Evolutionary conservation across 108 stramenopile species (phyloP).

Genomic region (Discostella pseudostelligera): DNA sequence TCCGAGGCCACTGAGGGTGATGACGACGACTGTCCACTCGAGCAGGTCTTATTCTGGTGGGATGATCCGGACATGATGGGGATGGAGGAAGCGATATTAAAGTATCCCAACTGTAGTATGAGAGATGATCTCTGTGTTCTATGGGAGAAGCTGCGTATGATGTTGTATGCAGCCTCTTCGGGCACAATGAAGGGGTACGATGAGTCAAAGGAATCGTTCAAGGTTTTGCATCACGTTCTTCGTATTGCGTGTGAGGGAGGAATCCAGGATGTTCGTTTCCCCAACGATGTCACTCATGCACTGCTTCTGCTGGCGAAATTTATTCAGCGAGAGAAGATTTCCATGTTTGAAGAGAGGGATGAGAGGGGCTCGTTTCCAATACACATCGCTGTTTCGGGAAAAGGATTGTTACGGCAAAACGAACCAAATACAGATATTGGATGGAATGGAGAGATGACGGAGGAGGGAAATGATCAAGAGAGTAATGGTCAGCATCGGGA

Average conservation of each 20-base stretch:
- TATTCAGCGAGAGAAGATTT: slow-evolving; percentile 21
- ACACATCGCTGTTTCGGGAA: slow-evolving; percentile 43
- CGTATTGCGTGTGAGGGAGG: slow-evolving; percentile 25
- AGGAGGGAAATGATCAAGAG: slow-evolving; percentile 3
- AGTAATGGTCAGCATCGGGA: neutral
- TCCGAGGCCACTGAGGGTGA: slow-evolving; percentile 43
- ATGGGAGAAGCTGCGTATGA: slow-evolving; percentile 43
- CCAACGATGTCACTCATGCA: slow-evolving; percentile 38
- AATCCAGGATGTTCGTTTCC: slow-evolving; percentile 26
- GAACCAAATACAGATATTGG: neutral
- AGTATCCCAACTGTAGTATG: slow-evolving; percentile 41
- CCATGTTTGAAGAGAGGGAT: slow-evolving; percentile 45
- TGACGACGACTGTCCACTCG: slow-evolving; percentile 42
- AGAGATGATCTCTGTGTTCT: slow-evolving; percentile 29
- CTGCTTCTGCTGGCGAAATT: slow-evolving; percentile 35
- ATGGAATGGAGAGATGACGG: neutral
- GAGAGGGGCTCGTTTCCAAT: slow-evolving; percentile 36
- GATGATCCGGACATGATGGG: slow-evolving; percentile 43
- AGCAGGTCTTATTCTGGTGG: slow-evolving; percentile 46
- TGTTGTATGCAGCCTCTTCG: slow-evolving; percentile 35
- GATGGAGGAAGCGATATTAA: slow-evolving; percentile 35
- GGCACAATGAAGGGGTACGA: slow-evolving; percentile 35
- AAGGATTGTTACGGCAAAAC: slow-evolving; percentile 13
- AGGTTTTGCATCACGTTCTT: slow-evolving; percentile 36
- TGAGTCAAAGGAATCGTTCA: slow-evolving; percentile 18